phyloP scores from a whole-genome alignment of 2,329 filamentous ascomycete genomes.

The Penicillium brasilianum region DNA sequence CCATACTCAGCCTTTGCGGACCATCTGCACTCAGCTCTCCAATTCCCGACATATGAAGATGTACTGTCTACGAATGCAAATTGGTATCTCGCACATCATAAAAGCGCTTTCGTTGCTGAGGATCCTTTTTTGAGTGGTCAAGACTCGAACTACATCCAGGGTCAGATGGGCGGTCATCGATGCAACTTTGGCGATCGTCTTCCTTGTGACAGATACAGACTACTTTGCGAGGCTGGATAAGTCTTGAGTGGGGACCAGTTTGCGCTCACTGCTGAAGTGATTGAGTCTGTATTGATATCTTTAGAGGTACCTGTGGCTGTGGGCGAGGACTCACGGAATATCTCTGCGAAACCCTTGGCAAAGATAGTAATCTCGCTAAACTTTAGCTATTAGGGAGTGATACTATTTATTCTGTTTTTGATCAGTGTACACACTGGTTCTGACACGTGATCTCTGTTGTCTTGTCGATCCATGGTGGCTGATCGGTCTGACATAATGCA shows the following conservation, averaged over 20 bases:
- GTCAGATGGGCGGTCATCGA: not conserved
- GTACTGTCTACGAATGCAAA: not conserved
- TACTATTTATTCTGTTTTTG: too few species aligned
- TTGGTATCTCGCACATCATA: not conserved
- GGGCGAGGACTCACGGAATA: not conserved
- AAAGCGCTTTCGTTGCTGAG: not conserved
- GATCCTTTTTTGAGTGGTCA: not conserved
- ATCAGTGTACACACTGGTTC: too few species aligned
- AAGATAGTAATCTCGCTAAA: too few species aligned
- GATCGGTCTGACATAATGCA: too few species aligned
- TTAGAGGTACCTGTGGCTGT: not conserved
- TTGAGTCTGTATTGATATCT: not conserved
- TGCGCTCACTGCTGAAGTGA: not conserved
- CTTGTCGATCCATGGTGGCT: too few species aligned
- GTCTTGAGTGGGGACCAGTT: not conserved
- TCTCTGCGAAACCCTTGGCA: too few species aligned
- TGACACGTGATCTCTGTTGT: too few species aligned
- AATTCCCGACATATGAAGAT: not conserved
- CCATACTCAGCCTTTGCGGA: not conserved
- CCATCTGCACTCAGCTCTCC: not conserved
- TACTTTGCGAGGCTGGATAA: not conserved
- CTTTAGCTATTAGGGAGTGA: too few species aligned
- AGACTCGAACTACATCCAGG: not conserved
- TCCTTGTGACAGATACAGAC: not conserved
- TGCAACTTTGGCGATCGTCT: not conserved